A percentile compares a stretch with the other conserved stretches of the same genome.
Conservation (phyloP, 2,329 filamentous ascomycete species). For the Fusarium metavorans region DNA sequence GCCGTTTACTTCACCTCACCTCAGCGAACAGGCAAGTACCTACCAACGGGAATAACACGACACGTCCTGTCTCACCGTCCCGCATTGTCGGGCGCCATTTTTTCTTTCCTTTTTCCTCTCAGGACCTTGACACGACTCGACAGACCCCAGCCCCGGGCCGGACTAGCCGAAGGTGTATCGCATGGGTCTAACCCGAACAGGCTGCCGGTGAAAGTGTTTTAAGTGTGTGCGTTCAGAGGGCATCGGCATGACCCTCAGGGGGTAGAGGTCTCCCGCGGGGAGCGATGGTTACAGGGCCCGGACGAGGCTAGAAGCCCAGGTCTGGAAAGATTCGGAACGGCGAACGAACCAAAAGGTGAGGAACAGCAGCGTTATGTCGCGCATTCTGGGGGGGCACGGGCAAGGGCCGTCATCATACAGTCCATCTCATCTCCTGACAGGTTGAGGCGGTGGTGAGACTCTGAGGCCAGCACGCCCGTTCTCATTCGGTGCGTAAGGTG, state of each 20-base stretch:
- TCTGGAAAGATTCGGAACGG: conserved; percentile 32
- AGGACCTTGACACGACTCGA: conserved; percentile 5
- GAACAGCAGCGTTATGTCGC: conserved; percentile 3
- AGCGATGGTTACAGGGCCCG: conserved; percentile 21
- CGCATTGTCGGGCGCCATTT: conserved; percentile 6
- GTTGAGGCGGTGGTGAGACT: conserved; percentile 42
- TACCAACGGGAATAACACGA: conserved; percentile 24
- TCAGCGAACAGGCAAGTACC: neutral
- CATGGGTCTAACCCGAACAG: conserved; percentile 31
- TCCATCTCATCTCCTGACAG: conserved; percentile 40
- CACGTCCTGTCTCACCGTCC: conserved; percentile 11
- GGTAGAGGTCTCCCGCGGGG: conserved; percentile 24
- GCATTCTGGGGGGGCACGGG: conserved; percentile 6
- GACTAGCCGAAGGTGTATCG: conserved; percentile 39
- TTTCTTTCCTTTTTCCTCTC: neutral
- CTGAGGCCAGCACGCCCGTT: conserved; percentile 17
- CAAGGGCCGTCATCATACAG: conserved; percentile 22
- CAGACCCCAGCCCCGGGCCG: conserved; percentile 21
- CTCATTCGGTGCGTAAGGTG: conserved; percentile 14
- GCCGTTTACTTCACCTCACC: conserved; percentile 1
- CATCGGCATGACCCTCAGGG: neutral
- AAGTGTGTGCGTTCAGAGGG: conserved; percentile 17
- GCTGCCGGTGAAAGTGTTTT: conserved; percentile 34
- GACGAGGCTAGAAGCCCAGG: conserved; percentile 10
- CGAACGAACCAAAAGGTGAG: conserved; percentile 20